Percentiles rank a stretch among this genome's conserved stretches.
phyloP scores from a whole-genome alignment of 2,329 filamentous ascomycete genomes.

The Talaromyces verruculosus region DNA sequence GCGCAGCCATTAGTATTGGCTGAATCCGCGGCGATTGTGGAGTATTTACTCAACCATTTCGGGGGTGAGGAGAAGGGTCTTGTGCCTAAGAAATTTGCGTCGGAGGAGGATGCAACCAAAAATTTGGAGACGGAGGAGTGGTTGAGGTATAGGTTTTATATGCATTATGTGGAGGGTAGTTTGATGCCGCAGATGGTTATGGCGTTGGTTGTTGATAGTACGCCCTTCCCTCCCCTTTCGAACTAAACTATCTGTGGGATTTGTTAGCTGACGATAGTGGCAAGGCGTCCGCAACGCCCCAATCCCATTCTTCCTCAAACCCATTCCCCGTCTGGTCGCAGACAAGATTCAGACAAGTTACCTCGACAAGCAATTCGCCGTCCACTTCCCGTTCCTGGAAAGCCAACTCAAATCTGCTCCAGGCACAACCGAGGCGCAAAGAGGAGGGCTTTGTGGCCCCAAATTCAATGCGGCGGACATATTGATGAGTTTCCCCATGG shows the following conservation, averaged over 20 bases:
- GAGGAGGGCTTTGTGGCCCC: slow-evolving; percentile 43
- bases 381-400: slow-evolving; percentile 48
- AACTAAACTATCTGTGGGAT: neutral
- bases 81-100: slow-evolving; percentile 54
- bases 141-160: slow-evolving; percentile 64
- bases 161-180: slow-evolving; percentile 84
- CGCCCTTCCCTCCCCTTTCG: slow-evolving; percentile 26
- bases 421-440: slow-evolving; percentile 16
- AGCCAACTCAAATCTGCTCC: slow-evolving; percentile 46
- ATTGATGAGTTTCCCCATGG: slow-evolving; percentile 49
- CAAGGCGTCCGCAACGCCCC: slow-evolving; percentile 53
- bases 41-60: slow-evolving; percentile 76
- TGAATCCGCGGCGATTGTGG: slow-evolving; percentile 76
- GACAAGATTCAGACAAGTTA: slow-evolving; percentile 43
- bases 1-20: slow-evolving; percentile 64
- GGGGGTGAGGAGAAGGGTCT: slow-evolving; percentile 46
- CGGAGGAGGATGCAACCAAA: slow-evolving; percentile 46
- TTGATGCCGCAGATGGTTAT: slow-evolving; percentile 72
- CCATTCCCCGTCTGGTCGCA: slow-evolving; percentile 59
- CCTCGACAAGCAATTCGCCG: slow-evolving; percentile 42
- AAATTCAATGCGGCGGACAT: slow-evolving; percentile 49
- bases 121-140: slow-evolving; percentile 62
- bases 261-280: neutral
- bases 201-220: slow-evolving; percentile 60
- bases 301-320: slow-evolving; percentile 63